A percentile compares a stretch with the other conserved stretches of the same genome.
These are phyloP conservation scores for Punica granatum DNA, from an alignment of 345 rosid genomes.

Conservation along the genomic window DNA sequence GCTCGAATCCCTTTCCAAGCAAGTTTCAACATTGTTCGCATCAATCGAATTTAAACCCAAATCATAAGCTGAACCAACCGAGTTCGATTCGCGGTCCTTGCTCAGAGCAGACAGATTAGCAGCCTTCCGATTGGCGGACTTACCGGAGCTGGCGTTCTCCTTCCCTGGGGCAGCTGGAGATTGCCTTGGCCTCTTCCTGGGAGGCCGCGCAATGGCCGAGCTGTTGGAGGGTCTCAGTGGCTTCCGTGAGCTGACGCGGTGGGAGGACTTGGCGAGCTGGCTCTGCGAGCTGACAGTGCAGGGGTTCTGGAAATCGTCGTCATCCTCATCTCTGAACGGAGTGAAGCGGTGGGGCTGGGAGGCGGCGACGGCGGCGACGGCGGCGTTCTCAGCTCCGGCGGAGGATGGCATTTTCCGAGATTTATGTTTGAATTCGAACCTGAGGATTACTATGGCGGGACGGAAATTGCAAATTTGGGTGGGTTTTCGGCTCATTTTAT, in stretches of 20 bases:
- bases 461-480: background rate
- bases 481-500: background rate
- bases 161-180: slow-evolving; percentile 5
- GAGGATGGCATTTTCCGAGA: slow-evolving; percentile 5
- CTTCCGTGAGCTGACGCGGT: slow-evolving; percentile 3
- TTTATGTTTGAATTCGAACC: background rate
- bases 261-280: background rate
- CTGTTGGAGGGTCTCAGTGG: slow-evolving; percentile 8
- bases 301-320: slow-evolving; percentile 13
- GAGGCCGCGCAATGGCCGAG: background rate
- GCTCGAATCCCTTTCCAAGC: background rate
- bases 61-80: background rate
- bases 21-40: background rate
- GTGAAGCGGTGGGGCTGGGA: background rate
- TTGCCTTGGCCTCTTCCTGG: slow-evolving; percentile 8
- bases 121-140: slow-evolving; percentile 1
- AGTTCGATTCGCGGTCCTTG: background rate
- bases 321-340: slow-evolving; percentile 2
- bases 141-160: slow-evolving; percentile 5
- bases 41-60: slow-evolving; percentile 3
- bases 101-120: background rate
- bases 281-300: slow-evolving; percentile 6
- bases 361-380: background rate
- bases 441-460: background rate
- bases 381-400: background rate